Evolutionary conservation across 192 early-diverging fungal genomes (phyloP).

Genomic region (Gaertneriomyces semiglobifer): DNA sequence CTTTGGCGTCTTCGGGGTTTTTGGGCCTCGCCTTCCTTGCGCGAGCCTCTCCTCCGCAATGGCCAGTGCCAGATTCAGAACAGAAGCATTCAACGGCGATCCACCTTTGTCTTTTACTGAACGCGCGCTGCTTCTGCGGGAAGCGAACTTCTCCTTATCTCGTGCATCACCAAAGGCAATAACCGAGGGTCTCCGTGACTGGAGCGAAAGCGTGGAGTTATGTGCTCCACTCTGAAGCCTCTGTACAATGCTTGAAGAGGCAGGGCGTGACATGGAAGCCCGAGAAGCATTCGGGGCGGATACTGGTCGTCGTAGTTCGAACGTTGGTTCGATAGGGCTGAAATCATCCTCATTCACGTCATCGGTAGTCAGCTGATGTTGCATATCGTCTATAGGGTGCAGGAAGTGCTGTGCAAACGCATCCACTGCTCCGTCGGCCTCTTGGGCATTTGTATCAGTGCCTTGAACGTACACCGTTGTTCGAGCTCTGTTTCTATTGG

Average conservation of each 20-base stretch:
- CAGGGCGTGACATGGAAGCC: not conserved
- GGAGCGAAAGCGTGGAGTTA: not conserved
- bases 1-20: no score
- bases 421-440: not conserved
- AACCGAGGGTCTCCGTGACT: not conserved
- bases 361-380: not conserved
- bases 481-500: conserved; percentile 10
- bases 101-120: not conserved
- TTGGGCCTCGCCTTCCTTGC: not conserved
- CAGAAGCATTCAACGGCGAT: not conserved
- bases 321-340: not conserved
- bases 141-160: not conserved
- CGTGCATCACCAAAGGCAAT: not conserved
- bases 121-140: not conserved
- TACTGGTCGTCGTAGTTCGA: not conserved
- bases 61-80: not conserved
- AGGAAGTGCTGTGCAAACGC: conserved; percentile 13
- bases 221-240: not conserved
- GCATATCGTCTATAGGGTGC: conserved; percentile 2
- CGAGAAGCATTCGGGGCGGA: not conserved
- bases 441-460: conserved; percentile 1
- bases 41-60: not conserved
- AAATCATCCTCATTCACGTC: not conserved
- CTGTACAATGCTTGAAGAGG: not conserved
- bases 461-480: conserved; percentile 13